Evolutionary conservation across 2,329 filamentous ascomycete species (phyloP).

Genomic region (Emmonsiellopsis sp.): DNA sequence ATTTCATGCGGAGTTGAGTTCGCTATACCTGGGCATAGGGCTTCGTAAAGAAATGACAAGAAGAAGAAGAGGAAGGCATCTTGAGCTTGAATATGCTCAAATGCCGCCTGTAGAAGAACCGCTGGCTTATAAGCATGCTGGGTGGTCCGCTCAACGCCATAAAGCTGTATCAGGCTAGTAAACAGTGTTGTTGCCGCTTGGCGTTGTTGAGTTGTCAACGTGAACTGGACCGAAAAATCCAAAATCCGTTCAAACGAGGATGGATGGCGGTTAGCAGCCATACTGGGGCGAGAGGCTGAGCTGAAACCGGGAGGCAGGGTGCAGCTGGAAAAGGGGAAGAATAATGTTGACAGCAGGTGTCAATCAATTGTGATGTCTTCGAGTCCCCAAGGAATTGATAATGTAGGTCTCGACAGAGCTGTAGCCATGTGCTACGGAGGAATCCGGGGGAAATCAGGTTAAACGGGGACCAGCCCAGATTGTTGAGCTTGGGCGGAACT

Average conservation of each 20-base stretch:
- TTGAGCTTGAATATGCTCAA: conserved; percentile 12
- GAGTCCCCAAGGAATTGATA: too few species aligned
- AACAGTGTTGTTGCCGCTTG: conserved; percentile 7
- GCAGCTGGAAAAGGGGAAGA: too few species aligned
- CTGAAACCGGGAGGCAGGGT: too few species aligned
- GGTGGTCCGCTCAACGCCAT: conserved; percentile 8
- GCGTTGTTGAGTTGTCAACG: conserved; percentile 4
- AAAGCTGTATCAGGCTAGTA: conserved; percentile 7
- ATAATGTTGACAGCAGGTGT: too few species aligned
- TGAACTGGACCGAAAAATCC: conserved; percentile 7
- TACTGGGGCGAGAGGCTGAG: too few species aligned
- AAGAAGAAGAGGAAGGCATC: conserved; percentile 14
- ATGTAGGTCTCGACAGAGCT: not conserved
- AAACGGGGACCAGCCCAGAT: not conserved
- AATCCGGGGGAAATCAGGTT: not conserved
- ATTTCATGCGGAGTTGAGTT: conserved; percentile 3
- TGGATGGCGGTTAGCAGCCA: conserved; percentile 3
- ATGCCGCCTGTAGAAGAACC: conserved; percentile 10
- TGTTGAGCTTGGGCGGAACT: not conserved
- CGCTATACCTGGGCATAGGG: conserved; percentile 3
- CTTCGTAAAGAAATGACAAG: conserved; percentile 12
- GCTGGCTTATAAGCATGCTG: conserved; percentile 9
- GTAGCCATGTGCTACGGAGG: not conserved
- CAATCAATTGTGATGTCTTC: too few species aligned
- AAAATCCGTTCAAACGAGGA: conserved; percentile 10